Percentiles rank a stretch among this genome's conserved stretches.
Evolutionary conservation across 164 flowering plant species (phyloP).

Genomic region (Brasenia schreberi): DNA sequence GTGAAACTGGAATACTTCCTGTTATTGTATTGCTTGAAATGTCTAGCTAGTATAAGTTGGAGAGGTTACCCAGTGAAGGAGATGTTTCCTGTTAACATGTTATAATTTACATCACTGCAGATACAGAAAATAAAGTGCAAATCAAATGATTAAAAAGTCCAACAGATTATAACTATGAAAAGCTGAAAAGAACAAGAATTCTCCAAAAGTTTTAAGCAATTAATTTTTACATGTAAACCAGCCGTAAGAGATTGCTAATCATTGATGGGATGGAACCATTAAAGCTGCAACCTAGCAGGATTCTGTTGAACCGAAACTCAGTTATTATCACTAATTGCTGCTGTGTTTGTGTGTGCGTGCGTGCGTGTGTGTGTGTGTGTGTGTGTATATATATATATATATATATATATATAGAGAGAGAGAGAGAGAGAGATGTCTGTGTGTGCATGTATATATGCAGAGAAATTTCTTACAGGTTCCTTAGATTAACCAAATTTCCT

Average conservation of each 20-base stretch:
- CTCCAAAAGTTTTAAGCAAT: too few species aligned
- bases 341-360: too few species aligned
- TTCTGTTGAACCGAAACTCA: not conserved
- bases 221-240: not conserved
- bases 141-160: not conserved
- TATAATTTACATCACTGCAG: conserved; percentile 14
- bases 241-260: not conserved
- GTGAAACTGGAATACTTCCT: conserved; percentile 19
- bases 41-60: conserved; percentile 17
- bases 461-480: not conserved
- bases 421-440: too few species aligned
- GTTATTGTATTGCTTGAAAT: conserved; percentile 16
- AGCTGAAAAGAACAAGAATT: too few species aligned
- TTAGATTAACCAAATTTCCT: not conserved
- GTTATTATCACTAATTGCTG: not conserved
- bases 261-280: not conserved
- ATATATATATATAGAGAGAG: too few species aligned
- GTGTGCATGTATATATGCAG: not conserved
- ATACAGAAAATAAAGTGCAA: not conserved
- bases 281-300: not conserved
- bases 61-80: conserved; percentile 13
- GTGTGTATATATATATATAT: too few species aligned
- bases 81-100: conserved; percentile 17
- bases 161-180: not conserved
- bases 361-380: too few species aligned